A percentile compares a stretch with the other conserved stretches of the same genome.
Evolutionary conservation across 148 eudicot species (phyloP).

Genomic region (Hydrangea macrophylla): DNA sequence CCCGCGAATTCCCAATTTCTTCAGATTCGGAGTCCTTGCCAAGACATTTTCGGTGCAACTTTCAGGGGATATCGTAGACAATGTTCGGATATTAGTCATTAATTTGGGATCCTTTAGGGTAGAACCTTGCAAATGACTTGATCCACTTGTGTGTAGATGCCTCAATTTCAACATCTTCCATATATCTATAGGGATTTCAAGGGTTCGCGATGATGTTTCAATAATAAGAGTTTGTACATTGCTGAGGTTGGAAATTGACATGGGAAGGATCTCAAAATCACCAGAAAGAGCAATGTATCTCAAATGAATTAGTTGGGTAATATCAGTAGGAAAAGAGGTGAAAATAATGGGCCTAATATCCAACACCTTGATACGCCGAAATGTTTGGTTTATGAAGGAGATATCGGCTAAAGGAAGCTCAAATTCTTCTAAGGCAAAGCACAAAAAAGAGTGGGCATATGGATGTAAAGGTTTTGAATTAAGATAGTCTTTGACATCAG

Average conservation of each 20-base stretch:
- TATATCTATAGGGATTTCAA: background rate
- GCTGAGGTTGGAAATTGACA: background rate
- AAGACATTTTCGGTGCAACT: conserved; percentile 6
- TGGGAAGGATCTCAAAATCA: background rate
- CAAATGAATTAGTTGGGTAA: background rate
- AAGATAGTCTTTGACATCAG: background rate
- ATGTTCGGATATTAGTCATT: background rate
- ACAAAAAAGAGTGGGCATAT: conserved; percentile 8
- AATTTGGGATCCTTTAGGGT: no score
- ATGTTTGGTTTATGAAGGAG: background rate
- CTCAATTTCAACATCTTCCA: conserved; percentile 11
- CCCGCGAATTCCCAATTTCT: conserved; percentile 15
- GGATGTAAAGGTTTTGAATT: background rate
- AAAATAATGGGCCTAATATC: conserved; percentile 2
- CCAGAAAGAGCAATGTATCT: background rate
- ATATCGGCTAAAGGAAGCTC: background rate
- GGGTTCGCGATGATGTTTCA: background rate
- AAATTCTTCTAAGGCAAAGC: background rate
- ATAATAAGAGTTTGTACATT: conserved; percentile 10
- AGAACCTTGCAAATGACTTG: background rate
- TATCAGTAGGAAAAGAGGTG: background rate
- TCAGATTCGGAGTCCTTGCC: background rate
- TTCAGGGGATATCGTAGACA: background rate
- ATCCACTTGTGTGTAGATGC: conserved; percentile 2
- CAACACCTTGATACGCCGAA: conserved; percentile 4